Evolutionary conservation across 1,139 yeast genomes (phyloP).

Genomic region (Blastobotrys serpentis): DNA sequence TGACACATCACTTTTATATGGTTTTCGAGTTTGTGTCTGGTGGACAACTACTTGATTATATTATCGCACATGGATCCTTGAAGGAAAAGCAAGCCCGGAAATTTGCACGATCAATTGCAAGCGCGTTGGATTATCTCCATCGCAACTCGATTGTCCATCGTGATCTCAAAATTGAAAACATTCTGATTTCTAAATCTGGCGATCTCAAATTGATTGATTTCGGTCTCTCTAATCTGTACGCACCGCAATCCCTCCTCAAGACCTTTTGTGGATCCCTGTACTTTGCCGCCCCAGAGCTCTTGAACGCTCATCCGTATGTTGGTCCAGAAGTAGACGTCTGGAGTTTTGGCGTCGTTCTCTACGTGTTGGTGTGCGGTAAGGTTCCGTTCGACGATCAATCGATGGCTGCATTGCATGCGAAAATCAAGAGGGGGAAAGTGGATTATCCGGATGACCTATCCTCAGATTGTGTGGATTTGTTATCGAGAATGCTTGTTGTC

Average conservation of each 20-base stretch:
- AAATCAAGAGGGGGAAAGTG: slow-evolving; percentile 87
- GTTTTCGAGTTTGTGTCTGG: slow-evolving; percentile 95
- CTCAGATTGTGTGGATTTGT: slow-evolving; percentile 75
- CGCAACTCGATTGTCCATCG: slow-evolving; percentile 93
- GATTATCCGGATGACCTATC: slow-evolving; percentile 87
- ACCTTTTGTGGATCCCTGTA: slow-evolving; percentile 97
- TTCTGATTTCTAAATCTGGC: slow-evolving; percentile 89
- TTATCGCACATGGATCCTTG: slow-evolving; percentile 92
- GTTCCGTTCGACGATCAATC: slow-evolving; percentile 98
- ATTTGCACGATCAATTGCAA: slow-evolving; percentile 94
- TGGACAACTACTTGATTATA: slow-evolving; percentile 96
- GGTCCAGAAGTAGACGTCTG: slow-evolving; percentile 99
- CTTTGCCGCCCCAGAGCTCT: slow-evolving; percentile 96
- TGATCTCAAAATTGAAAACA: slow-evolving; percentile 93
- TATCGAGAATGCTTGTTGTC: slow-evolving; percentile 88
- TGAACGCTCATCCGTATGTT: slow-evolving; percentile 85
- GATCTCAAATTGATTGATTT: slow-evolving; percentile 95
- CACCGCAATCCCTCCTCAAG: slow-evolving; percentile 68
- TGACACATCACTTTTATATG: slow-evolving; percentile 97
- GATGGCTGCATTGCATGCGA: slow-evolving; percentile 89
- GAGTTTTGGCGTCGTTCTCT: slow-evolving; percentile 96
- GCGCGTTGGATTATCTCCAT: slow-evolving; percentile 92
- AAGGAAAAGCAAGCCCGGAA: slow-evolving; percentile 93
- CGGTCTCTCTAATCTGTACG: slow-evolving; percentile 86
- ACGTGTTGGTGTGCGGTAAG: slow-evolving; percentile 93